A percentile compares a stretch with the other conserved stretches of the same genome.
phyloP scores from a whole-genome alignment of 2,329 filamentous ascomycete genomes.

The Fusarium citri region DNA sequence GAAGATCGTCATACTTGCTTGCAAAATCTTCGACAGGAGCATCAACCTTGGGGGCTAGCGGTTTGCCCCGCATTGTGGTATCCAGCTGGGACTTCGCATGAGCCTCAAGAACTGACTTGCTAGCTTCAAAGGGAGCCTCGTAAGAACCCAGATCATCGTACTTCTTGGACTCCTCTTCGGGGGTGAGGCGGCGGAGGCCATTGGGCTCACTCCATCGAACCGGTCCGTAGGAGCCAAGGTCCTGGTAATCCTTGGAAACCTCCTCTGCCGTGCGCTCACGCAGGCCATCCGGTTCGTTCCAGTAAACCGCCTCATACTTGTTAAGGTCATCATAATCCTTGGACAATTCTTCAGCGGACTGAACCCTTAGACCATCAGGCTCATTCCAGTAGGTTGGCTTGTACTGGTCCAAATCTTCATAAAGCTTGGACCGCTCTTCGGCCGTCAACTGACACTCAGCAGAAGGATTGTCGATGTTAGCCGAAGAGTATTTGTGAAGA shows the following conservation, averaged over 20 bases:
- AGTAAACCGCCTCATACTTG: slow-evolving; percentile 48
- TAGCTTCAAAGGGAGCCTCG: slow-evolving; percentile 50
- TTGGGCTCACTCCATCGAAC: slow-evolving; percentile 49
- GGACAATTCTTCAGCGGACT: slow-evolving; percentile 50
- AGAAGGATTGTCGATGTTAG: slow-evolving; percentile 47
- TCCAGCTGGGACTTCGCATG: slow-evolving; percentile 47
- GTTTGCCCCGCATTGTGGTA: slow-evolving; percentile 50
- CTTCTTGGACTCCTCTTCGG: slow-evolving; percentile 47
- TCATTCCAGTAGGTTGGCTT: slow-evolving; percentile 50
- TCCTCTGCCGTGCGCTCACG: slow-evolving; percentile 49
- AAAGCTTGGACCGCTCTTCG: slow-evolving; percentile 53
- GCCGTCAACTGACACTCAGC: slow-evolving; percentile 43
- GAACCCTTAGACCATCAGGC: slow-evolving; percentile 47
- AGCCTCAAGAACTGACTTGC: slow-evolving; percentile 47
- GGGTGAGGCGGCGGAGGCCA: slow-evolving; percentile 46
- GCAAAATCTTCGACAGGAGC: slow-evolving; percentile 44
- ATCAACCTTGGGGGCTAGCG: slow-evolving; percentile 53
- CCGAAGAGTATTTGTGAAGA: slow-evolving; percentile 50
- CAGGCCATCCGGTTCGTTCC: slow-evolving; percentile 50
- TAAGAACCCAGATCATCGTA: slow-evolving; percentile 55
- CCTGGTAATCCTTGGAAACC: slow-evolving; percentile 54
- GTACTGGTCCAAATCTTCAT: slow-evolving; percentile 57
- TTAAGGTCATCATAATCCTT: slow-evolving; percentile 53
- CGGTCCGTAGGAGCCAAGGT: slow-evolving; percentile 55
- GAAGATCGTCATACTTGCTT: slow-evolving; percentile 56